Evolutionary conservation across 495 filamentous ascomycete species (phyloP).

Genomic region (Aspergillus funiculosus): DNA sequence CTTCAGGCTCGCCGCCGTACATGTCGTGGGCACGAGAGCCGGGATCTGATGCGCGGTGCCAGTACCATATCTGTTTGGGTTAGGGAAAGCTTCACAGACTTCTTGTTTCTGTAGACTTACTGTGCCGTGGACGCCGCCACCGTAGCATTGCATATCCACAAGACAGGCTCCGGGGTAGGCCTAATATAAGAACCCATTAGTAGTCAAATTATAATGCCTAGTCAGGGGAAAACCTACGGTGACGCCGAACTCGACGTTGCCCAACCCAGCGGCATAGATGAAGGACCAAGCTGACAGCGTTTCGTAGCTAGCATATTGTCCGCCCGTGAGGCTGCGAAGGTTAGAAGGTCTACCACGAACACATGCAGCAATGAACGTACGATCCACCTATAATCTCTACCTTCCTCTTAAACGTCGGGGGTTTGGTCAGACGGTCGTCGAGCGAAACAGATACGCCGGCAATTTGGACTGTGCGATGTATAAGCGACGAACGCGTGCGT

Average conservation of each 20-base stretch:
- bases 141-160: slow-evolving; percentile 54
- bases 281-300: slow-evolving; percentile 56
- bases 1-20: slow-evolving; percentile 50
- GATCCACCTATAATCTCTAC: slow-evolving; percentile 66
- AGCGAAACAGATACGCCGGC: slow-evolving; percentile 47
- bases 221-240: slow-evolving; percentile 30
- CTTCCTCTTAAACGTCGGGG: slow-evolving; percentile 45
- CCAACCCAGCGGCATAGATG: slow-evolving; percentile 51
- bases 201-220: not conserved
- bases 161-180: slow-evolving; percentile 60
- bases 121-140: slow-evolving; percentile 29
- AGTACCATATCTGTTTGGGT: slow-evolving; percentile 22
- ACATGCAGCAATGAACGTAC: slow-evolving; percentile 17
- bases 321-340: slow-evolving; percentile 32
- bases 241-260: slow-evolving; percentile 58
- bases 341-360: not conserved
- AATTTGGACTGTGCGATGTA: slow-evolving; percentile 46
- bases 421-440: slow-evolving; percentile 44
- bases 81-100: not conserved
- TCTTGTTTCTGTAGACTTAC: slow-evolving; percentile 28
- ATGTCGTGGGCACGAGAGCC: slow-evolving; percentile 44
- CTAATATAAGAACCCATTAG: slow-evolving; percentile 8
- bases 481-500: not conserved
- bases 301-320: slow-evolving; percentile 61
- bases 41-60: slow-evolving; percentile 60